Evolutionary conservation across 208 protist genomes (phyloP).

Genomic region (Phytomonas sp.): DNA sequence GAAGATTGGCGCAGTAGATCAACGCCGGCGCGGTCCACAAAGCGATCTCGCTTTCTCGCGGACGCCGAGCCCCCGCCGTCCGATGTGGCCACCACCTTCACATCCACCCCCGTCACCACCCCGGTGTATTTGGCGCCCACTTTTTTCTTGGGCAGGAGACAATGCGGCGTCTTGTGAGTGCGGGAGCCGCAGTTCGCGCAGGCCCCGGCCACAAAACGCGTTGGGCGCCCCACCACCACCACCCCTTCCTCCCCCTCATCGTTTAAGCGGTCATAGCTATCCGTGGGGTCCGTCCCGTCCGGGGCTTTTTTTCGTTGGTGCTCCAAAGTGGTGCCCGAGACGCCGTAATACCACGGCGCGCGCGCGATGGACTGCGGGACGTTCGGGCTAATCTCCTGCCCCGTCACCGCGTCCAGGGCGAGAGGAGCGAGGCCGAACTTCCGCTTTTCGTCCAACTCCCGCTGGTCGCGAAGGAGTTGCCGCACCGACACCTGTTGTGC

Average conservation of each 20-base stretch:
- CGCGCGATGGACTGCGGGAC: constrained; percentile 97
- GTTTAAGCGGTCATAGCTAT: constrained; percentile 18
- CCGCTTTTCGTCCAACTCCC: constrained; percentile 82
- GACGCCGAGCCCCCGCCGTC: constrained; percentile 23
- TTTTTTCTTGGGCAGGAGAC: constrained; percentile 84
- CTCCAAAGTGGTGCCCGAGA: constrained; percentile 68
- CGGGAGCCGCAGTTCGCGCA: constrained; percentile 98
- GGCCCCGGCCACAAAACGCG: constrained; percentile 93
- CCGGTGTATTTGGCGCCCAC: constrained; percentile 63
- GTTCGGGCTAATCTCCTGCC: constrained; percentile 95
- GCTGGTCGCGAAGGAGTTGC: constrained; percentile 61
- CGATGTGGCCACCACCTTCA: constrained; percentile 16
- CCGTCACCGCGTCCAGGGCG: constrained; percentile 63
- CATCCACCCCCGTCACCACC: constrained; percentile 52
- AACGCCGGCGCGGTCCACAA: constrained; percentile 47
- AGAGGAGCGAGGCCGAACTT: constrained; percentile 81
- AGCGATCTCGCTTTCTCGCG: constrained; percentile 70
- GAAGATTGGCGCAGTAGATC: constrained; percentile 36
- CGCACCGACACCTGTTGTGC: constrained; percentile 29
- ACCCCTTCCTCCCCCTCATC: constrained; percentile 25
- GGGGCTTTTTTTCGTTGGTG: constrained; percentile 71
- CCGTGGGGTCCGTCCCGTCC: constrained; percentile 6
- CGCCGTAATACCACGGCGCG: constrained; percentile 95
- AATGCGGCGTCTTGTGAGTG: constrained; percentile 95
- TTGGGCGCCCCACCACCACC: constrained; percentile 47